phyloP scores from a whole-genome alignment of 116 monocot species.

The Posidonia oceanica region DNA sequence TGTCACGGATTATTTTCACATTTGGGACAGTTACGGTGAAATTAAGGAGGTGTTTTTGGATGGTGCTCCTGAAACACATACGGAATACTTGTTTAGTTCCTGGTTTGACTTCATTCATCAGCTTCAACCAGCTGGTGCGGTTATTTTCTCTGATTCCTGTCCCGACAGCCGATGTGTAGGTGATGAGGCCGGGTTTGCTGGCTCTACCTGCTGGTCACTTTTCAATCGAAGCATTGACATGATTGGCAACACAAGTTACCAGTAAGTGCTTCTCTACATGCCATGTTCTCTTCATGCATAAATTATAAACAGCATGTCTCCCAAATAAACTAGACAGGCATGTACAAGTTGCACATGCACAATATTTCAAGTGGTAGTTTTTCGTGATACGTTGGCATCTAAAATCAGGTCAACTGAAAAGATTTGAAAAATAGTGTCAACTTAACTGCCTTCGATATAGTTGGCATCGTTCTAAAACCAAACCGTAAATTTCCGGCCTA shows the following conservation, averaged over 20 bases:
- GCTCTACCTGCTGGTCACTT: slow-evolving; percentile 84
- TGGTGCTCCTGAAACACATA: slow-evolving; percentile 65
- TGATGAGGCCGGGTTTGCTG: slow-evolving; percentile 62
- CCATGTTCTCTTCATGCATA: not conserved
- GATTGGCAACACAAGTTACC: slow-evolving; percentile 39
- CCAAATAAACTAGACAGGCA: too few relatives aligned
- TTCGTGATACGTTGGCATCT: too few relatives aligned
- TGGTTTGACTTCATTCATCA: slow-evolving; percentile 95
- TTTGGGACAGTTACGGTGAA: slow-evolving; percentile 68
- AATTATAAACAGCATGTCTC: not conserved
- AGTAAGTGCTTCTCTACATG: slow-evolving; percentile 24
- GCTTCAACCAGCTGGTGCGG: slow-evolving; percentile 63
- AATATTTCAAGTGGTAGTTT: too few relatives aligned
- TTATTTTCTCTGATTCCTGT: slow-evolving; percentile 80
- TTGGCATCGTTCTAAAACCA: too few relatives aligned
- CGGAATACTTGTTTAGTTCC: slow-evolving; percentile 57
- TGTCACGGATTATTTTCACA: not conserved
- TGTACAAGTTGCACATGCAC: too few relatives aligned
- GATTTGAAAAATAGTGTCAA: too few relatives aligned
- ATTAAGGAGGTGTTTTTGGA: slow-evolving; percentile 83
- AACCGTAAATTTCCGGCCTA: too few relatives aligned
- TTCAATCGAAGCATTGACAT: slow-evolving; percentile 51
- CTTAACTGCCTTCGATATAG: too few relatives aligned
- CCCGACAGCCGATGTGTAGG: slow-evolving; percentile 82
- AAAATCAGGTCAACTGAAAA: too few relatives aligned